phyloP scores from a whole-genome alignment of 192 early-diverging fungal genomes.

The Backusella westeae region DNA sequence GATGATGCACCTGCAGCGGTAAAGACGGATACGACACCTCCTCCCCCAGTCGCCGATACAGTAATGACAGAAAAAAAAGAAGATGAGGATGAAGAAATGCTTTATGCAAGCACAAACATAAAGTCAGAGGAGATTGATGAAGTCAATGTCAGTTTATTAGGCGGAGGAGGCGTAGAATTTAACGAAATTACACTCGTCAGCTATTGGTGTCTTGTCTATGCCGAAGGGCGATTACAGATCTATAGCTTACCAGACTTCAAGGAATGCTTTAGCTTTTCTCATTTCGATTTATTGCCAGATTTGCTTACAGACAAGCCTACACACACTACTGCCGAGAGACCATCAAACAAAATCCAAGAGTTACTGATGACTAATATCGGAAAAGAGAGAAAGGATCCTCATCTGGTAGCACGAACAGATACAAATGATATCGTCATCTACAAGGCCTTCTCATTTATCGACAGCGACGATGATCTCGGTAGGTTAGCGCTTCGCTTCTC shows the following conservation, averaged over 20 bases:
- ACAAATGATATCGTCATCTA: constrained; percentile 73
- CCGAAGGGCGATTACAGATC: constrained; percentile 59
- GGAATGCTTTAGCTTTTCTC: constrained; percentile 54
- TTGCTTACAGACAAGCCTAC: constrained; percentile 46
- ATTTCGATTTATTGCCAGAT: constrained; percentile 58
- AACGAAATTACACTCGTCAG: constrained; percentile 37
- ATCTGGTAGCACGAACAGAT: constrained; percentile 65
- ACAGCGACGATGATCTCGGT: constrained; percentile 32
- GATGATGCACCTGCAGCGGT: neutral
- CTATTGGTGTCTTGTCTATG: constrained; percentile 67
- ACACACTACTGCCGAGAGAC: constrained; percentile 25
- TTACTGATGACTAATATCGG: constrained; percentile 70
- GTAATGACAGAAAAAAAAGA: constrained; percentile 26
- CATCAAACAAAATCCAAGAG: constrained; percentile 61
- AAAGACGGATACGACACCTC: neutral
- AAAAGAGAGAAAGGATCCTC: constrained; percentile 50
- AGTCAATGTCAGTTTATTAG: constrained; percentile 41
- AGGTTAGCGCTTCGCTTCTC: constrained; percentile 69
- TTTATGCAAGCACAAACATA: constrained; percentile 32
- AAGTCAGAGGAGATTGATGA: constrained; percentile 20
- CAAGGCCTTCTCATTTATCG: constrained; percentile 56
- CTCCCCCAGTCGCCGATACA: neutral
- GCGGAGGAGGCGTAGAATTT: constrained; percentile 8
- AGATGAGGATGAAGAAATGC: constrained; percentile 53
- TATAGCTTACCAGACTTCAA: constrained; percentile 54